Base-by-base conservation (phyloP, 108 stramenopile species). In the Skeletonema costatum region DNA sequence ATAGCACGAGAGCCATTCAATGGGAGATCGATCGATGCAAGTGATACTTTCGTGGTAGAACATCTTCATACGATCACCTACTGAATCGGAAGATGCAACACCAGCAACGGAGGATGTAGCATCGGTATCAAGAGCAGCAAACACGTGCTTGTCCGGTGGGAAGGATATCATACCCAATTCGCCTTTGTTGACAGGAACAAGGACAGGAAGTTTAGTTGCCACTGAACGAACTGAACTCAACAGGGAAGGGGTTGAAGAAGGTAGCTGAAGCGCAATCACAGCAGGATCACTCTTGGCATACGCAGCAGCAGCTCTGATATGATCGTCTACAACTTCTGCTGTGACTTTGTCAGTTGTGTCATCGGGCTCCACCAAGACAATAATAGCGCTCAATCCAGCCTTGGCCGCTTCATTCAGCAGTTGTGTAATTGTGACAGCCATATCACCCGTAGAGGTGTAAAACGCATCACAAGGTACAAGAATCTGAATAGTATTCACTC, bases 401-500 rank as follows among this genome's bases (percentile, higher is more conserved):
- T 75, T 73, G 35, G 35, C 66, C 13, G 77, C 73, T 17, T 71
- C 44, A 3, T 66, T 33, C 66, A 86, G 41, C 48, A 87, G 19
- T 12, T 38, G 14, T 8, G 68, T 31, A 3, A 71, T 19, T 1
- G 75, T 68, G 14, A 63, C 38, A n/a, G 60, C 16, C 25, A 70
- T 32, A 41, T 71, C 73, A 32, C 76, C 73, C 6, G n/a, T 36
- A 25, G n/a, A 50, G 0, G 17, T 41, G 68, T 51, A 51, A 51
- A 93, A 90, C 31, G 70, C 74, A 33, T 44, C 38, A 19, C 72
- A 68, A 14, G 87, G 87, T 1, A 94, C 82, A 30, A 85, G 84
- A 73, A 93, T 85, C 64, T 85, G 89, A 32, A 93, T 88, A 29
- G 89, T 77, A 78, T 93, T 93, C 19, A 93, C 69, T 21, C 90